phyloP scores from a whole-genome alignment of 805 yeast species.

The Blastobotrys attinorum region DNA sequence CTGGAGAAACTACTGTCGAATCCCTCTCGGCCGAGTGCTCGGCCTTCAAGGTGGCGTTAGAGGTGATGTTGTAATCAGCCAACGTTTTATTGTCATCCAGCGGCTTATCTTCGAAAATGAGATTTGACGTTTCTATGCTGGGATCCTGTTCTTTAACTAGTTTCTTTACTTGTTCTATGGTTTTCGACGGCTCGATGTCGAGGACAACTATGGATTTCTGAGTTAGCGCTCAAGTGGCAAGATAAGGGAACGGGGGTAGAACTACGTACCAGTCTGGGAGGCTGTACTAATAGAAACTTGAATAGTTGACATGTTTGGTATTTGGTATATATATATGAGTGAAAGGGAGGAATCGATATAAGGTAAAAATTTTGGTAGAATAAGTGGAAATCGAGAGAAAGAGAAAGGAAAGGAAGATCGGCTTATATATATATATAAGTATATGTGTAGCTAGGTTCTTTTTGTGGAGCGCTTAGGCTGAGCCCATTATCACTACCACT shows the following conservation, averaged over 20 bases:
- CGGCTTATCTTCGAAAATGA: constrained; percentile 21
- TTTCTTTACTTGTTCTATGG: constrained; percentile 28
- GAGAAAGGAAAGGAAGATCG: background rate
- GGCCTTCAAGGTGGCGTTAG: constrained; percentile 24
- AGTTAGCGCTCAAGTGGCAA: background rate
- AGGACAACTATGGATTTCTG: constrained; percentile 5
- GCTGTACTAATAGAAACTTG: background rate
- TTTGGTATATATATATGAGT: no score
- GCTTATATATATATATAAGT: no score
- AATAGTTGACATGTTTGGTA: background rate
- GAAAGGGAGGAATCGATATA: background rate
- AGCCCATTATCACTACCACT: no score
- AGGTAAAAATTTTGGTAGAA: background rate
- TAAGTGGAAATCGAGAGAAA: background rate
- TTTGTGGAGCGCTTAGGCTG: no score
- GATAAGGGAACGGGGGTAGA: background rate
- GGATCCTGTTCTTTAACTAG: constrained; percentile 24
- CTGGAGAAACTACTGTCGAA: constrained; percentile 7
- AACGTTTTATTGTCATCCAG: constrained; percentile 27
- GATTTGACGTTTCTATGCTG: constrained; percentile 22
- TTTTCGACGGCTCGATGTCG: constrained; percentile 20
- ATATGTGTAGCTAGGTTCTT: no score
- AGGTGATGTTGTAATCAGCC: constrained; percentile 21
- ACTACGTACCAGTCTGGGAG: background rate
- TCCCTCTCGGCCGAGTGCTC: constrained; percentile 16